Base-by-base conservation (phyloP, 768 basidiomycete genomes). In the Guyanaporus albipodus region DNA sequence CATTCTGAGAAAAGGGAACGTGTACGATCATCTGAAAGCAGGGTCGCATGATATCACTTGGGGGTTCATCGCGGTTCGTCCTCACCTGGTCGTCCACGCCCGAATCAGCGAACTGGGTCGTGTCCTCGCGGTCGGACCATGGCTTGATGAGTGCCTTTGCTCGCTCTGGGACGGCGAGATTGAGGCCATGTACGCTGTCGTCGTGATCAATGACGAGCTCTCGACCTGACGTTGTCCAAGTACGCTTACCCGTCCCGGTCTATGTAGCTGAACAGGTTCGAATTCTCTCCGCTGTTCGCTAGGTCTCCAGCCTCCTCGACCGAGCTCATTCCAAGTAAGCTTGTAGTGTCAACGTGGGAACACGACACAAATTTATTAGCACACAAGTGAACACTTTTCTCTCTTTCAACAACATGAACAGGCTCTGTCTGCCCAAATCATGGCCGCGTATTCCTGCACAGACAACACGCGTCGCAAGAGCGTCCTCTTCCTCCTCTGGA, bases 61-160 rank as follows among this genome's bases (percentile, higher is more conserved):
- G 18, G 14, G 38, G 44, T 12, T 31, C 44, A n/a, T 34, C 32
- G 34, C 46, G 22, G 48, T 33, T 50, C 36, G 21, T 26, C 49
- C 71, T 39, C 50, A 87, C 89, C 77, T 92, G 87, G 59, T 92
- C 89, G 54, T 92, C 90, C 12, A 91, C 89, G 26, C 80, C 83
- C 0, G 89, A 91, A 17, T 91, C 85, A 12, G 80, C 82, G 50
- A 70, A 91, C 52, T 71, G 74, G 4, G 66, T 67, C 10, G 77
- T 82, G 40, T 84, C 80, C 19, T 91, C 86, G 36, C 89, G 71
- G 55, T 86, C 73, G 46, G 83, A 76, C 90, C 90, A 92, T 3
- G 85, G 80, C 64, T 92, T 92, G 50, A 92, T 84, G 29, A 90
- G 65, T 12, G 70, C 77, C 52, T 79, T 82, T 2, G 89, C 90